These are phyloP conservation scores for Suhomyces terraborum DNA, from an alignment of 1,139 yeast genomes.

Conservation along the genomic window DNA sequence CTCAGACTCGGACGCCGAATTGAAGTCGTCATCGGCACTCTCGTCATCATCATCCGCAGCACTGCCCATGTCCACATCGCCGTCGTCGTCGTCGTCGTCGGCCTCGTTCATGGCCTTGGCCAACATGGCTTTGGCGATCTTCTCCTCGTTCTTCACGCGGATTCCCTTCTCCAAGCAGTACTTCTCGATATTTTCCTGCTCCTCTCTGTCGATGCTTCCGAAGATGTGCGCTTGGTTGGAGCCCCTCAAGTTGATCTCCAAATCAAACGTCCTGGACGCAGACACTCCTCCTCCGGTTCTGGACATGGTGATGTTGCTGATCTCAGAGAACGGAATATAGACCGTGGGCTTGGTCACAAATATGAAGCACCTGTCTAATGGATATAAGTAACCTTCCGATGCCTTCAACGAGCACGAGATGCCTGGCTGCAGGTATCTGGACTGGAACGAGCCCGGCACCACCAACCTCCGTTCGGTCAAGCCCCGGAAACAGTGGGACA, in stretches of 20 bases:
- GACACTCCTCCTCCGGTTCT: constrained; percentile 83
- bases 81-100: constrained; percentile 60
- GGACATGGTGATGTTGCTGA: constrained; percentile 75
- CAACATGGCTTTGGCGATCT: constrained; percentile 78
- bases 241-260: constrained; percentile 72
- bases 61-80: constrained; percentile 70
- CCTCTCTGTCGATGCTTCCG: constrained; percentile 89
- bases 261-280: constrained; percentile 88
- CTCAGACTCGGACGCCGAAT: constrained; percentile 63
- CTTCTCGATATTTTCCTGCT: constrained; percentile 75
- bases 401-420: constrained; percentile 92
- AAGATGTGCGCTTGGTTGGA: constrained; percentile 76
- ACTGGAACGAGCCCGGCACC: constrained; percentile 82
- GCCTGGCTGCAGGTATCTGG: constrained; percentile 76
- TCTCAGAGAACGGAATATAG: constrained; percentile 84
- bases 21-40: constrained; percentile 68
- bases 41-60: constrained; percentile 72
- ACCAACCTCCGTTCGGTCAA: constrained; percentile 83
- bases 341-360: constrained; percentile 95
- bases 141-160: constrained; percentile 84
- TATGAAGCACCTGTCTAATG: constrained; percentile 85
- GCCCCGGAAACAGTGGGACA: constrained; percentile 88
- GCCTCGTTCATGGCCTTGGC: constrained; percentile 75
- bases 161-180: constrained; percentile 78
- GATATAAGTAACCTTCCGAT: constrained; percentile 89